Conservation (phyloP, 768 basidiomycete genomes). For the Amylocystis lapponica region DNA sequence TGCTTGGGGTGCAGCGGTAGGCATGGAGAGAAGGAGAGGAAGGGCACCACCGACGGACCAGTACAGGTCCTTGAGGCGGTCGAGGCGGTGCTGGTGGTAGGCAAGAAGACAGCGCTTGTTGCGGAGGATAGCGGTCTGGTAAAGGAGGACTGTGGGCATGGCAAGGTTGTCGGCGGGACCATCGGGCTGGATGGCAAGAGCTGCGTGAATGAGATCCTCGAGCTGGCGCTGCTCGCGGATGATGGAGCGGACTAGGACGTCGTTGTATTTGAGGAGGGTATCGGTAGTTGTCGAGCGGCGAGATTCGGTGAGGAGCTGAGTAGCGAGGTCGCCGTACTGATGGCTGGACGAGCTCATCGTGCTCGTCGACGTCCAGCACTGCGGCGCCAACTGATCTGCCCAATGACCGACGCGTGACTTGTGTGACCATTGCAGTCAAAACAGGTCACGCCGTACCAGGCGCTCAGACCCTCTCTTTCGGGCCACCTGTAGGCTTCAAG, state of each 20-base stretch:
- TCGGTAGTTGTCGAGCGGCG: constrained; percentile 81
- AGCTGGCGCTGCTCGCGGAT: constrained; percentile 90
- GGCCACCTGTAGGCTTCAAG: too few species aligned
- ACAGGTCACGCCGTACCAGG: too few species aligned
- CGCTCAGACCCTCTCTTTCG: too few species aligned
- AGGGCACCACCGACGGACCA: constrained; percentile 87
- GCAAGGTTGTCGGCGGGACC: constrained; percentile 32
- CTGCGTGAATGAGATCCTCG: constrained; percentile 45
- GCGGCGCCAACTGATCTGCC: too few species aligned
- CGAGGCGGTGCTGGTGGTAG: constrained; percentile 84
- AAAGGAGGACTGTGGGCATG: constrained; percentile 63
- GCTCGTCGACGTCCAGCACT: too few species aligned
- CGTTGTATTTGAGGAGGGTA: constrained; percentile 88
- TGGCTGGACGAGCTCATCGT: constrained; percentile 42
- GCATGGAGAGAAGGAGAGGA: constrained; percentile 63
- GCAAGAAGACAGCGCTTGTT: constrained; percentile 96
- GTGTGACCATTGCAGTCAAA: too few species aligned
- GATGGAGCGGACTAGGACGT: constrained; percentile 77
- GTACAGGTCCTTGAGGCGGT: constrained; percentile 80
- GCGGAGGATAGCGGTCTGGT: constrained; percentile 83
- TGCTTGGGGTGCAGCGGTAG: neutral
- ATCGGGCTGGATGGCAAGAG: constrained; percentile 27
- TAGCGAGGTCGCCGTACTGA: constrained; percentile 82
- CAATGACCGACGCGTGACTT: too few species aligned
- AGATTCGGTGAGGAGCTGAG: constrained; percentile 82